phyloP scores from a whole-genome alignment of 2,329 filamentous ascomycete species.

The Pseudonectria foliicola region DNA sequence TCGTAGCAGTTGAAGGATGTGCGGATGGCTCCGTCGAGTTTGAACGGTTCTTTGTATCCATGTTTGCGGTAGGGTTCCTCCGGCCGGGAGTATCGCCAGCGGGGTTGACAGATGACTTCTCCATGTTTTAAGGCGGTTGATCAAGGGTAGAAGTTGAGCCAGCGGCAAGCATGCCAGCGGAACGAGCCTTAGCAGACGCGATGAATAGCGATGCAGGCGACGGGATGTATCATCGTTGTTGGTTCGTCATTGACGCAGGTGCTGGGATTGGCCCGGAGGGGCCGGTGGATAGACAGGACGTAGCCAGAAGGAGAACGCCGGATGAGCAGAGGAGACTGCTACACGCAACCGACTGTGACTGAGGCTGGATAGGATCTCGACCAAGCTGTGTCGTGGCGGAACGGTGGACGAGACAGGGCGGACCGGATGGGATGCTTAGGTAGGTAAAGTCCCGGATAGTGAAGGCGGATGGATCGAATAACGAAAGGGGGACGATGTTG shows the following conservation, averaged over 20 bases:
- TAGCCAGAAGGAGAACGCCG: no score
- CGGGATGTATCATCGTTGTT: conserved; percentile 29
- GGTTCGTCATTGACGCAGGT: conserved; percentile 25
- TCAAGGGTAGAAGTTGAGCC: conserved; percentile 20
- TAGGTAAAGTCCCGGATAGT: no score
- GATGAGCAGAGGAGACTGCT: no score
- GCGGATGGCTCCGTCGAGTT: conserved; percentile 18
- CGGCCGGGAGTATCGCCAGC: conserved; percentile 18
- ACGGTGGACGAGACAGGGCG: no score
- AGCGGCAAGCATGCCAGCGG: conserved; percentile 26
- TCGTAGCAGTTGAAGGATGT: conserved; percentile 15
- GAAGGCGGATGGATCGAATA: no score
- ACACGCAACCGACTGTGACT: no score
- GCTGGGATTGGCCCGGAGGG: conserved; percentile 12
- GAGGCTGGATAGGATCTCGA: no score
- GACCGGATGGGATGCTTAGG: no score
- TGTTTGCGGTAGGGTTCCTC: conserved; percentile 13
- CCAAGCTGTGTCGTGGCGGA: no score
- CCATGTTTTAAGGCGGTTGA: conserved; percentile 25
- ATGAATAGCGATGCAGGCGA: conserved; percentile 20
- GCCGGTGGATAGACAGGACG: conserved; percentile 5
- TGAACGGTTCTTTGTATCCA: conserved; percentile 12
- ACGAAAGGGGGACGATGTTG: no score
- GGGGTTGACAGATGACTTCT: conserved; percentile 24
- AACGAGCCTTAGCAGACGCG: conserved; percentile 23